Conservation (phyloP, 768 basidiomycete species). For the Sarcodon aspratus region DNA sequence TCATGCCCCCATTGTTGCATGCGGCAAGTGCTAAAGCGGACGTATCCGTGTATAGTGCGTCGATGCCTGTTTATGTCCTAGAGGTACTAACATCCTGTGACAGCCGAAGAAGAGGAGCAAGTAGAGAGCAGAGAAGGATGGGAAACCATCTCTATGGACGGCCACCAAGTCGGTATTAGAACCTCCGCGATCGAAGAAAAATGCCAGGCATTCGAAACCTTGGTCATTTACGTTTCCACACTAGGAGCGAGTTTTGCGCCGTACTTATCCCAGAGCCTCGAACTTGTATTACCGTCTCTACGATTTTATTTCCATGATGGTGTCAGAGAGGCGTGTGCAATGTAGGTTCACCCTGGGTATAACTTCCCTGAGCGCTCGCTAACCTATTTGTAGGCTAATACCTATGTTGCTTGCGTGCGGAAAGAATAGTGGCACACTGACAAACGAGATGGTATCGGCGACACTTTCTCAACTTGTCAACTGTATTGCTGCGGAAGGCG, state of each 20-base stretch:
- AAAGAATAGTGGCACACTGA: conserved; percentile 52
- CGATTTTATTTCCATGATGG: conserved; percentile 80
- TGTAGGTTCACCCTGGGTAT: conserved; percentile 32
- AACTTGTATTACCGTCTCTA: conserved; percentile 60
- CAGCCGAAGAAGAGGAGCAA: conserved; percentile 41
- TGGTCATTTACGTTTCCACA: conserved; percentile 69
- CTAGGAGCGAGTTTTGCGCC: conserved; percentile 58
- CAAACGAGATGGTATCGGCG: conserved; percentile 56
- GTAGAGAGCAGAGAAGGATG: conserved; percentile 58
- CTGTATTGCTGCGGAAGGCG: conserved; percentile 55
- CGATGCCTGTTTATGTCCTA: not conserved
- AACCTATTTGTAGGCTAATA: conserved; percentile 36
- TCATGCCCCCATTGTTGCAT: conserved; percentile 69
- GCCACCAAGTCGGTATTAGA: conserved; percentile 64
- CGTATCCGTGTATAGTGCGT: conserved; percentile 58
- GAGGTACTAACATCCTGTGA: not conserved
- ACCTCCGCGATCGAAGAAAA: conserved; percentile 81
- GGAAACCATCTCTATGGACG: conserved; percentile 72
- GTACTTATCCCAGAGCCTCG: conserved; percentile 59
- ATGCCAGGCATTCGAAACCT: conserved; percentile 80
- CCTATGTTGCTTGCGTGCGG: conserved; percentile 64
- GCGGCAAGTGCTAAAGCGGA: conserved; percentile 77
- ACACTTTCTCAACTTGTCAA: conserved; percentile 55
- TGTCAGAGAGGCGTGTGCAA: conserved; percentile 64
- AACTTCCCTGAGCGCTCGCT: too few species aligned